A percentile compares a stretch with the other conserved stretches of the same genome.
phyloP scores from a whole-genome alignment of 2,329 filamentous ascomycete species.

The Lomentospora prolificans region DNA sequence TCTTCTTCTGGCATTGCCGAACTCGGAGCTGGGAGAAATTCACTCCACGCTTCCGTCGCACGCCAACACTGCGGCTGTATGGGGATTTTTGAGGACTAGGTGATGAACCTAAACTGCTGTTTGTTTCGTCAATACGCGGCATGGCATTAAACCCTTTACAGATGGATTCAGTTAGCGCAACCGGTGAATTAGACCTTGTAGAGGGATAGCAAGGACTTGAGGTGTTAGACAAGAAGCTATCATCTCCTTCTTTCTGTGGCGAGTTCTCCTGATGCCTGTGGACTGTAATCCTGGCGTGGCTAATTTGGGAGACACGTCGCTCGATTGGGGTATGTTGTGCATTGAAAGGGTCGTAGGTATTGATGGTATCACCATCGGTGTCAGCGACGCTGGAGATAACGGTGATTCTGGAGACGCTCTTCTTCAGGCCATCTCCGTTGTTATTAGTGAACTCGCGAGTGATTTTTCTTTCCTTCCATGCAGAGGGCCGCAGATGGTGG shows the following conservation, averaged over 20 bases:
- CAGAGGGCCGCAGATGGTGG: slow-evolving; percentile 59
- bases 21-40: slow-evolving; percentile 36
- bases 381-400: slow-evolving; percentile 54
- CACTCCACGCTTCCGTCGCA: slow-evolving; percentile 42
- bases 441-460: slow-evolving; percentile 48
- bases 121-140: slow-evolving; percentile 22
- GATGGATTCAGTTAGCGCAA: neutral
- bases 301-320: slow-evolving; percentile 34
- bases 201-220: neutral
- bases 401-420: slow-evolving; percentile 52
- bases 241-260: slow-evolving; percentile 9
- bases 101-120: slow-evolving; percentile 28
- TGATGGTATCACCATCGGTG: slow-evolving; percentile 35
- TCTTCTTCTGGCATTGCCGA: neutral
- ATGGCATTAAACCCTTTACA: neutral
- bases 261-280: slow-evolving; percentile 35
- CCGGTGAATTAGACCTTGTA: neutral
- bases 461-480: slow-evolving; percentile 50
- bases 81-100: slow-evolving; percentile 31
- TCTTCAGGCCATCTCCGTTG: slow-evolving; percentile 35
- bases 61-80: slow-evolving; percentile 29
- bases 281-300: slow-evolving; percentile 59
- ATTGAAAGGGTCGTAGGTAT: slow-evolving; percentile 79
- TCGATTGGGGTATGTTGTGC: slow-evolving; percentile 46
- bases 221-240: neutral